Conservation (phyloP, 305 asterid species). For the Ilex paraguariensis region DNA sequence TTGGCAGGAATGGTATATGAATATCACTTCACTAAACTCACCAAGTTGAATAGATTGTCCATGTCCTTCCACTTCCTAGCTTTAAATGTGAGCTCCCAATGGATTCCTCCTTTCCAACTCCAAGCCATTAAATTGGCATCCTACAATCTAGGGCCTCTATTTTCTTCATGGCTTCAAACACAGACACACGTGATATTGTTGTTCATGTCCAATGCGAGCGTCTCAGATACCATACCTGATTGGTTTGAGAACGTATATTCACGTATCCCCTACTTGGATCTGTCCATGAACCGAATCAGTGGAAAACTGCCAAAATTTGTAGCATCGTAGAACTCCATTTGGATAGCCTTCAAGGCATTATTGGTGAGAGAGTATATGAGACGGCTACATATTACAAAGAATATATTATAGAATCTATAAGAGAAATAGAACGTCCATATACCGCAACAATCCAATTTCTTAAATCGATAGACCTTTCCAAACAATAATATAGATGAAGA, state of each 20-base stretch:
- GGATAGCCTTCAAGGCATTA: background rate
- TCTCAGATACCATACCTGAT: background rate
- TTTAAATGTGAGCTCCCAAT: constrained; percentile 6
- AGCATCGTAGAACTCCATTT: background rate
- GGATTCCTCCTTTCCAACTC: constrained; percentile 14
- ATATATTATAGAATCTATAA: too few species aligned
- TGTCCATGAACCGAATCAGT: constrained; percentile 3
- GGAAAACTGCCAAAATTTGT: constrained; percentile 1
- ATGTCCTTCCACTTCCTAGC: background rate
- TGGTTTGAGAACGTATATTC: constrained; percentile 1
- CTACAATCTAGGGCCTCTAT: constrained; percentile 1
- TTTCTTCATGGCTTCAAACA: constrained; percentile 4
- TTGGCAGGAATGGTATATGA: constrained; percentile 14
- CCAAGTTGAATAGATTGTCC: background rate
- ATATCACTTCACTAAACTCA: constrained; percentile 10
- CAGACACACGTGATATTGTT: background rate
- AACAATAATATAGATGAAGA: constrained; percentile 19
- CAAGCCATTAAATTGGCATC: background rate
- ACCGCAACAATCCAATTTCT: constrained; percentile 13
- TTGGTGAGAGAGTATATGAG: too few species aligned
- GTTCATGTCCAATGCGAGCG: background rate
- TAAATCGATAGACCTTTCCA: constrained; percentile 23
- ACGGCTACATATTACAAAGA: too few species aligned
- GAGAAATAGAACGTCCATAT: constrained; percentile 15
- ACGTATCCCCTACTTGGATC: background rate